Base-by-base conservation (phyloP, 108 stramenopile genomes). In the Skeletonema marinoi region DNA sequence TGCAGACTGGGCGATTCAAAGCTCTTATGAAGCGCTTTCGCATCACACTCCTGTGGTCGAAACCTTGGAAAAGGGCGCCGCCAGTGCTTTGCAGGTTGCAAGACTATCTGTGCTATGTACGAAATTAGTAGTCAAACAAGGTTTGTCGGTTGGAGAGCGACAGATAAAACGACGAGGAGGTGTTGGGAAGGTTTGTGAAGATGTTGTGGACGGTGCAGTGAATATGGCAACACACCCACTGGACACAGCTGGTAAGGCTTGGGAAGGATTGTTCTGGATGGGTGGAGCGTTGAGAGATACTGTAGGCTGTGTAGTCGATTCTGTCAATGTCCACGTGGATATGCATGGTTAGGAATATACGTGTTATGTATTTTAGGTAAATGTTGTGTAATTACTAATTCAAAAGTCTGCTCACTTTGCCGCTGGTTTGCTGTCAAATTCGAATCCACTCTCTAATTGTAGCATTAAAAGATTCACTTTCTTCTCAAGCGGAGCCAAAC, bases 81-180 rank as follows among this genome's bases (percentile, higher is more conserved):
- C 91, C 32, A 86, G 89, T 54, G 54, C 85, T 25, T 85, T 84
- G 32, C 90, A 93, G 36, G 78, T 92, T 2, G 79, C 79, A 17
- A 78, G 78, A 42, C 65, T 95, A 64, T 68, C 82, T n/a, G 32
- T 88, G 10, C 50, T 93, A 3, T 75, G 77, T 21, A 63, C 70
- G 8, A 87, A 85, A 66, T 48, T 95, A n/a, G 76, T 88, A 13
- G 50, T 83, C 25, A 85, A 82, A 67, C 92, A 90, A 68, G 80
- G 86, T 3, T 32, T 88, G 48, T 35, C 89, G 10, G 86, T 95
- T 29, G 89, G 87, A 25, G 65, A 78, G 19, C 58, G 78, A 39
- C 92, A 95, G 77, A 78, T 95, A 5, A 68, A 88, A 50, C 85
- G 94, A 9, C 82, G 87, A 21, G 94, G 94, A 1, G 94, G 94